phyloP scores from a whole-genome alignment of 2,329 filamentous ascomycete species.

The Diaporthe caulivora region DNA sequence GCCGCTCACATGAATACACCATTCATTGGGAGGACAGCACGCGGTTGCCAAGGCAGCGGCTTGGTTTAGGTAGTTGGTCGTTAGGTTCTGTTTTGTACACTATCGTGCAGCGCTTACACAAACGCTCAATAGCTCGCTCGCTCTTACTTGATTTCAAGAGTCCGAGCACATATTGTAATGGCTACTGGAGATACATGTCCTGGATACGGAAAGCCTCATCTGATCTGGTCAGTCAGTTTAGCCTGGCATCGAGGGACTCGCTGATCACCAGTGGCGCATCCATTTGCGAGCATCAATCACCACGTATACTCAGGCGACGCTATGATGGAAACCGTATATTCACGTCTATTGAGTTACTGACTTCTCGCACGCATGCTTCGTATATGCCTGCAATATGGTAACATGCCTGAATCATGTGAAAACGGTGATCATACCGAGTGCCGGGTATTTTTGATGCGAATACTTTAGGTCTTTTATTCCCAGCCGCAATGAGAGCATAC shows the following conservation, averaged over 20 bases:
- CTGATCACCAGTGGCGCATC: not conserved
- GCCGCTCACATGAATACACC: not conserved
- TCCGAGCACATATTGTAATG: not conserved
- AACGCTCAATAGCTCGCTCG: not conserved
- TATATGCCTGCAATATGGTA: too few species aligned
- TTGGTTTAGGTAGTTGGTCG: not conserved
- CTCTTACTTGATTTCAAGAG: not conserved
- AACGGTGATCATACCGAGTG: not conserved
- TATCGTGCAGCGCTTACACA: not conserved
- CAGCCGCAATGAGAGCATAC: too few species aligned
- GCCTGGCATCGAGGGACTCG: not conserved
- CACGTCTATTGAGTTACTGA: too few species aligned
- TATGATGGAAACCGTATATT: too few species aligned
- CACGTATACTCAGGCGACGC: too few species aligned
- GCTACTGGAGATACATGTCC: not conserved
- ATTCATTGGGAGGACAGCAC: not conserved
- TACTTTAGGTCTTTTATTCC: not conserved
- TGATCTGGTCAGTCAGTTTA: not conserved
- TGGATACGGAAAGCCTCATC: not conserved
- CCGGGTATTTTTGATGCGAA: too few species aligned
- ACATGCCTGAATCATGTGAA: too few species aligned
- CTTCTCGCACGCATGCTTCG: too few species aligned
- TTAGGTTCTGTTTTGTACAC: not conserved
- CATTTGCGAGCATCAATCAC: too few species aligned
- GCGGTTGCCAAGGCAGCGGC: not conserved